These are phyloP conservation scores for Paxillus involutus DNA, from an alignment of 768 basidiomycete genomes.

Conservation along the genomic window DNA sequence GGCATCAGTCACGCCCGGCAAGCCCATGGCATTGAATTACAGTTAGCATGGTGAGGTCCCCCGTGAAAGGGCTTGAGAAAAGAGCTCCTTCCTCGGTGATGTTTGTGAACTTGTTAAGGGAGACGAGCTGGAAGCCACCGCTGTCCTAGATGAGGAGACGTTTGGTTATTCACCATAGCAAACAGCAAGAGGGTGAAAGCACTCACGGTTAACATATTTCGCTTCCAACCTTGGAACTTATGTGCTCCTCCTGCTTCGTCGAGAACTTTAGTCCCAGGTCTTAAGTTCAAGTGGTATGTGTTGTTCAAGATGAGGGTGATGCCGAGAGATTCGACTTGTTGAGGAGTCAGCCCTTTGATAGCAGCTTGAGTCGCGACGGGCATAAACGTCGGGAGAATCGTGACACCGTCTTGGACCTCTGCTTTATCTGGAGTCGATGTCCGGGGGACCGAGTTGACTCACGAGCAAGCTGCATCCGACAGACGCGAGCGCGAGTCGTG, in stretches of 20 bases:
- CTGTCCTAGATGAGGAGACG: conserved; percentile 57
- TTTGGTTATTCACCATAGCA: background rate
- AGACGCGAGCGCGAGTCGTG: conserved; percentile 81
- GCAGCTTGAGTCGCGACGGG: conserved; percentile 91
- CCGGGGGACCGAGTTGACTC: conserved; percentile 25
- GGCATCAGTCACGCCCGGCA: background rate
- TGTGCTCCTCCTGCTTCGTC: conserved; percentile 83
- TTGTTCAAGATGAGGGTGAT: conserved; percentile 86
- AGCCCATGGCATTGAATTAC: conserved; percentile 39
- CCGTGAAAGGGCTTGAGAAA: conserved; percentile 82
- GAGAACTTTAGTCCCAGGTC: conserved; percentile 76
- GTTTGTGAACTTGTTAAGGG: conserved; percentile 77
- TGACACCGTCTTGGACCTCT: conserved; percentile 61
- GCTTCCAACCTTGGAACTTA: conserved; percentile 84
- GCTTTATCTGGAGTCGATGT: conserved; percentile 2
- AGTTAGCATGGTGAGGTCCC: conserved; percentile 86
- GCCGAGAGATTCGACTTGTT: conserved; percentile 80
- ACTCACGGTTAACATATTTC: conserved; percentile 79
- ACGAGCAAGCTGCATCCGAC: conserved; percentile 84
- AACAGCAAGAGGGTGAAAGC: background rate
- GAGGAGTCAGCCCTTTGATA: conserved; percentile 86
- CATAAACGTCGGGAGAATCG: conserved; percentile 90
- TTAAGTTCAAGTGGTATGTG: conserved; percentile 86
- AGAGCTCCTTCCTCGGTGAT: conserved; percentile 89
- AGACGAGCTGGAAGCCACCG: conserved; percentile 88